A percentile compares a stretch with the other conserved stretches of the same genome.
Conservation (phyloP, 768 basidiomycete genomes). For the Phylloporus rhodoxanthus region DNA sequence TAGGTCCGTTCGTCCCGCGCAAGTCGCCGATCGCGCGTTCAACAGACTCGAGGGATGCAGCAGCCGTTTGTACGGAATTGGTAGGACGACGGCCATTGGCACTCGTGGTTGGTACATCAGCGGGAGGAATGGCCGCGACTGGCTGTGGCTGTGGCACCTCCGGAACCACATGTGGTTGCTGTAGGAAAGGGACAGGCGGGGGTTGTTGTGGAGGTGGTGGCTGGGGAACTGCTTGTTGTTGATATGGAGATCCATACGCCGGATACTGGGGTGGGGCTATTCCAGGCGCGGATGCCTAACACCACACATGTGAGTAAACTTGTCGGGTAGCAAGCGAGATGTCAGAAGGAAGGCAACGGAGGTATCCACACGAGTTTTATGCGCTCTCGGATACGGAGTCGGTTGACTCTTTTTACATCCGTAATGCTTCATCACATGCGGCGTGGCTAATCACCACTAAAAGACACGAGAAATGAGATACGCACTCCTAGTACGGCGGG, state of each 20-base stretch:
- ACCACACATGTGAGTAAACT: slow-evolving; percentile 10
- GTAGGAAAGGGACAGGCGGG: slow-evolving; percentile 24
- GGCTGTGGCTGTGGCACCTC: slow-evolving; percentile 24
- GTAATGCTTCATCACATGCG: slow-evolving; percentile 39
- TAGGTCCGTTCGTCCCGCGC: slow-evolving; percentile 34
- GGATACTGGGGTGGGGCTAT: slow-evolving; percentile 27
- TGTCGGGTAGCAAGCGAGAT: background rate
- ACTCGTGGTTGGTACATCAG: slow-evolving; percentile 23
- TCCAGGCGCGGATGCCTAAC: slow-evolving; percentile 47
- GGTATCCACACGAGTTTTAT: slow-evolving; percentile 43
- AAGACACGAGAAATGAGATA: slow-evolving; percentile 26
- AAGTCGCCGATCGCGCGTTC: slow-evolving; percentile 52
- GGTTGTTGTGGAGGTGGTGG: slow-evolving; percentile 28
- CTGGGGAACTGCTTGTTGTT: slow-evolving; percentile 28
- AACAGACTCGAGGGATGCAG: slow-evolving; percentile 69
- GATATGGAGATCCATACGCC: slow-evolving; percentile 29
- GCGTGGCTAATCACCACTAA: slow-evolving; percentile 2
- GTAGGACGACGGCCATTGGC: slow-evolving; percentile 29
- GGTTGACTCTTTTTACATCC: slow-evolving; percentile 39
- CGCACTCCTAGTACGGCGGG: slow-evolving; percentile 78
- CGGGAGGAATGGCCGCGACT: slow-evolving; percentile 14
- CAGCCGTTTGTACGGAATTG: slow-evolving; percentile 63
- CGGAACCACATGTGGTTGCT: slow-evolving; percentile 22
- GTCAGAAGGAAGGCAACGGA: slow-evolving; percentile 64
- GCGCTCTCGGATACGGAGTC: slow-evolving; percentile 40